Evolutionary conservation across 257 asterid species (phyloP).

Genomic region (Fraxinus excelsior): DNA sequence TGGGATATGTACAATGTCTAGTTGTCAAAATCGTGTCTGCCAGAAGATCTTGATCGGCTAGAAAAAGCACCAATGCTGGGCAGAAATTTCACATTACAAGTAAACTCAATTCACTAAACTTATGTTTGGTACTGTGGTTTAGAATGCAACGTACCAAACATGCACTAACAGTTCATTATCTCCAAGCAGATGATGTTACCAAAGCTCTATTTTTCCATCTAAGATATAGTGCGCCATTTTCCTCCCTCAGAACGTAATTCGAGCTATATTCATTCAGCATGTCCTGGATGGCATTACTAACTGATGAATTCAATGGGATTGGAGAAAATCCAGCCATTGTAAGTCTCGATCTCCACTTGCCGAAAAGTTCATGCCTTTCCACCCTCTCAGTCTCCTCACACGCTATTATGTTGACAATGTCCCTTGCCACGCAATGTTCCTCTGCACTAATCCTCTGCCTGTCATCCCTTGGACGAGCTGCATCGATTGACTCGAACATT

Average conservation of each 20-base stretch:
- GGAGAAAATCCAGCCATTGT: conserved; percentile 77
- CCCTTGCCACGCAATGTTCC: conserved; percentile 82
- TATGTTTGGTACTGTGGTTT: not conserved
- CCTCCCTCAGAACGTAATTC: conserved; percentile 54
- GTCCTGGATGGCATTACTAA: conserved; percentile 42
- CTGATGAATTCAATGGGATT: conserved; percentile 61
- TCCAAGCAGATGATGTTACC: conserved; percentile 83
- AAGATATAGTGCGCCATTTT: conserved; percentile 66
- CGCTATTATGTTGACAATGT: conserved; percentile 75
- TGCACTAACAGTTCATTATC: conserved; percentile 28
- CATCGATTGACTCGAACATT: conserved; percentile 89
- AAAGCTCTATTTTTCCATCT: conserved; percentile 81
- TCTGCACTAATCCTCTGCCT: conserved; percentile 70
- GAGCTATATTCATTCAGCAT: conserved; percentile 63
- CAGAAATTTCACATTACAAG: not conserved
- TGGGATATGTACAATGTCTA: not conserved
- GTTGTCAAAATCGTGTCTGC: not conserved
- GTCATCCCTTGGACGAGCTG: conserved; percentile 68
- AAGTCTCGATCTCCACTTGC: conserved; percentile 77
- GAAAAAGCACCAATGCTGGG: not conserved
- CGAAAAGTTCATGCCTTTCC: conserved; percentile 83
- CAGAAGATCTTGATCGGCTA: not conserved
- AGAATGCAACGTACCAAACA: not conserved
- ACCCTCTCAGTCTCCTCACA: conserved; percentile 84
- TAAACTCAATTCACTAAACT: not conserved